These are phyloP conservation scores for Boletus subcaerulescens DNA, from an alignment of 768 basidiomycete genomes.

Conservation along the genomic window DNA sequence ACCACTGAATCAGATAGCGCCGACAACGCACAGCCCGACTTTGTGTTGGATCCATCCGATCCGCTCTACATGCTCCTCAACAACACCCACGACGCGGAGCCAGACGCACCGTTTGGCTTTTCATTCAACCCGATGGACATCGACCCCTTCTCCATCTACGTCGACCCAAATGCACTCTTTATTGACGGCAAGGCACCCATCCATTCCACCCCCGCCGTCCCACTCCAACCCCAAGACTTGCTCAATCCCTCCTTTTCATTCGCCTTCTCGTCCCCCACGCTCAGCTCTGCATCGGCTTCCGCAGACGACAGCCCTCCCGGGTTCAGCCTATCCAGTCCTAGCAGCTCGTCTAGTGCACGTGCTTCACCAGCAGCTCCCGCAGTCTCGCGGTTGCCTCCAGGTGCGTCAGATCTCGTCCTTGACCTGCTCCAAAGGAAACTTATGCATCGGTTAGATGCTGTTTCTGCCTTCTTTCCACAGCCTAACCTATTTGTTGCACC, in stretches of 20 bases:
- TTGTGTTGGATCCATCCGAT: constrained; percentile 53
- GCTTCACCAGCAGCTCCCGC: constrained; percentile 30
- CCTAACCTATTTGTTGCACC: constrained; percentile 30
- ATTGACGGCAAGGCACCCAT: constrained; percentile 28
- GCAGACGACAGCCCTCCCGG: constrained; percentile 27
- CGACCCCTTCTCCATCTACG: constrained; percentile 48
- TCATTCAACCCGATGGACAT: constrained; percentile 50
- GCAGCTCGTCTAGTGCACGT: constrained; percentile 28
- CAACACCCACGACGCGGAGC: constrained; percentile 36
- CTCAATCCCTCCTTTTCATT: constrained; percentile 37
- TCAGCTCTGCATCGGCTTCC: constrained; percentile 33
- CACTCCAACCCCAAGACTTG: constrained; percentile 30
- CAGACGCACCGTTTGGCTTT: constrained; percentile 38
- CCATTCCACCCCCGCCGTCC: constrained; percentile 13
- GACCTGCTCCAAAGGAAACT: background rate
- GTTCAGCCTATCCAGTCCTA: constrained; percentile 25
- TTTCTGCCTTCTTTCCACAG: constrained; percentile 18
- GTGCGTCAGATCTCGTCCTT: constrained; percentile 5
- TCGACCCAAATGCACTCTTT: constrained; percentile 66
- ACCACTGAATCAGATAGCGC: constrained; percentile 9
- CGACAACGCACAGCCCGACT: constrained; percentile 32
- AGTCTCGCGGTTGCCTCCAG: constrained; percentile 21
- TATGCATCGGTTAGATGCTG: constrained; percentile 24
- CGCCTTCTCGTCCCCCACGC: constrained; percentile 38
- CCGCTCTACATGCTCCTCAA: constrained; percentile 58